Evolutionary conservation across 495 filamentous ascomycete species (phyloP).

Genomic region (Aspergillus heteromorphus): DNA sequence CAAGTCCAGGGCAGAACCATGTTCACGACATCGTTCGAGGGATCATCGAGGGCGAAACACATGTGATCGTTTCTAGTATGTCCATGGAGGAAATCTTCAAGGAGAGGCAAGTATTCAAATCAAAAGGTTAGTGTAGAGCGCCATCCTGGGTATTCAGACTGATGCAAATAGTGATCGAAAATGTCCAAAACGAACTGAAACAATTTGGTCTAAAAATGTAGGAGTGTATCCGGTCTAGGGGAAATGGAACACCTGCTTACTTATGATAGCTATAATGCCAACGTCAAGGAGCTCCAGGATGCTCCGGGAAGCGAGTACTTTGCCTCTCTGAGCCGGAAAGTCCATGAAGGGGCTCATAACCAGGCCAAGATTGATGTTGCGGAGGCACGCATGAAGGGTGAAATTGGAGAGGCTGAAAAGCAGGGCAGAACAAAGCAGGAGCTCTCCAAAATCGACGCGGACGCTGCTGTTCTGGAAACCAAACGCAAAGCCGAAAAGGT

Average conservation of each 20-base stretch:
- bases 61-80: conserved; percentile 71
- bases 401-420: conserved; percentile 74
- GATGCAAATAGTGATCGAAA: conserved; percentile 52
- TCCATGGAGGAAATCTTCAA: conserved; percentile 86
- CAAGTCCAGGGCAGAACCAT: conserved; percentile 49
- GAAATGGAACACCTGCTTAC: conserved; percentile 7
- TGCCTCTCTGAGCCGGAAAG: conserved; percentile 69
- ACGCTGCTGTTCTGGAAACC: conserved; percentile 76
- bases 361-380: conserved; percentile 76
- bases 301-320: conserved; percentile 74
- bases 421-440: conserved; percentile 71
- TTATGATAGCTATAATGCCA: conserved; percentile 59
- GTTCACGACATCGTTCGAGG: conserved; percentile 83
- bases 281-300: conserved; percentile 80
- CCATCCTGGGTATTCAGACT: neutral
- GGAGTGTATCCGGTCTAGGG: conserved; percentile 3
- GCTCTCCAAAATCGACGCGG: conserved; percentile 75
- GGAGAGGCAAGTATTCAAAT: conserved; percentile 74
- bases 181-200: conserved; percentile 69
- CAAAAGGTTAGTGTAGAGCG: conserved; percentile 29
- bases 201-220: conserved; percentile 66
- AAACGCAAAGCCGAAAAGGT: conserved; percentile 77
- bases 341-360: conserved; percentile 76
- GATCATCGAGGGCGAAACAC: conserved; percentile 81
- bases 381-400: conserved; percentile 69